Percentiles rank a stretch among this genome's conserved stretches.
Evolutionary conservation across 2,329 filamentous ascomycete species (phyloP).

Genomic region (Sporothrix schenckii): DNA sequence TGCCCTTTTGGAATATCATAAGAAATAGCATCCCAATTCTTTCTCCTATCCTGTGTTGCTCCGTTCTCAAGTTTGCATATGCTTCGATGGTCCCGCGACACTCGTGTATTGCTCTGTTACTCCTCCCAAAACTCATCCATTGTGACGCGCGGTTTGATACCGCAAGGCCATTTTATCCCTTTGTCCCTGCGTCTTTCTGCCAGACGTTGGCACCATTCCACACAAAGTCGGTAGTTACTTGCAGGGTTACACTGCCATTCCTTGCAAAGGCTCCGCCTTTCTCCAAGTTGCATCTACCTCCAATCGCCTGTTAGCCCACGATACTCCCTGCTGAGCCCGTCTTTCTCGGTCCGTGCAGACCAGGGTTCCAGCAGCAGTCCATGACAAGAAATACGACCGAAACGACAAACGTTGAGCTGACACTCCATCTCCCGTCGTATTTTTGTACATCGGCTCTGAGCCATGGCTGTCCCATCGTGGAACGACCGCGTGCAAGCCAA

Average conservation of each 20-base stretch:
- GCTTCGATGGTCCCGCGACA: background rate
- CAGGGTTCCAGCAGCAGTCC: background rate
- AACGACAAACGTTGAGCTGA: background rate
- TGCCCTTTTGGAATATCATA: background rate
- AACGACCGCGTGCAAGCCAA: background rate
- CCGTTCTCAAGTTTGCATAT: background rate
- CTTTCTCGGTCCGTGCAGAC: background rate
- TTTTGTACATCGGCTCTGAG: background rate
- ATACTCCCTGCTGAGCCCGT: background rate
- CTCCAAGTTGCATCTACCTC: background rate
- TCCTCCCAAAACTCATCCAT: background rate
- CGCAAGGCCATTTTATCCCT: background rate
- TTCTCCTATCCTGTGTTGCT: background rate
- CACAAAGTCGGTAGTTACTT: background rate
- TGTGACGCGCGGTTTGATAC: background rate
- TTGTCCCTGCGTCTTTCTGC: background rate
- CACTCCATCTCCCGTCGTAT: background rate
- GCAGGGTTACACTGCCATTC: background rate
- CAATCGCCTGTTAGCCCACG: background rate
- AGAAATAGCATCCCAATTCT: background rate
- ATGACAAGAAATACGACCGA: background rate
- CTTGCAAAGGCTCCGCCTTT: background rate
- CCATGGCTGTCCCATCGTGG: background rate
- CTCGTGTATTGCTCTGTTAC: background rate
- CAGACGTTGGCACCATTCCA: background rate